These are phyloP conservation scores for Colletotrichum paranaense DNA, from an alignment of 2,329 filamentous ascomycete species.

Conservation along the genomic window DNA sequence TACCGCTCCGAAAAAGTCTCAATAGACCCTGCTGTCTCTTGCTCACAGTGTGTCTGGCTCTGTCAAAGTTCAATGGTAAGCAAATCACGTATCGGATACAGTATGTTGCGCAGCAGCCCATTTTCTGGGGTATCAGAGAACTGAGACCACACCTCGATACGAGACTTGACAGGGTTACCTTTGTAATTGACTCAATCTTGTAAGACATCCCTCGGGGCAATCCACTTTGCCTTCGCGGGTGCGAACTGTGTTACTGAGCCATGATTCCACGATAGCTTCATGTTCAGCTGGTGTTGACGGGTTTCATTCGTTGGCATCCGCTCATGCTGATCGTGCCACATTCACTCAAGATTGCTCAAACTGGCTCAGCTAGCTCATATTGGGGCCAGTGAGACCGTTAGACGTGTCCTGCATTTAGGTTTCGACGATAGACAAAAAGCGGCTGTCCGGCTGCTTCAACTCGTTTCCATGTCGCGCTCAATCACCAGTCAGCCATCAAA, in stretches of 20 bases:
- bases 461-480: not conserved
- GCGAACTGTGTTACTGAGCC: not conserved
- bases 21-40: not conserved
- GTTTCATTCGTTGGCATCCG: not conserved
- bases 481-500: not conserved
- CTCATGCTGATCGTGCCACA: not conserved
- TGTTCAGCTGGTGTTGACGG: not conserved
- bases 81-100: not conserved
- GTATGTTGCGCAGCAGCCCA: not conserved
- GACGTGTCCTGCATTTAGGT: not conserved
- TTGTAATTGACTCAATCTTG: not conserved
- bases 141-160: not conserved
- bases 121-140: not conserved
- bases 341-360: not conserved
- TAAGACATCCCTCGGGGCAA: not conserved
- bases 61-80: not conserved
- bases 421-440: not conserved
- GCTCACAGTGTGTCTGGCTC: not conserved
- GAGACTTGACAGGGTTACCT: not conserved
- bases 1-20: not conserved
- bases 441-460: rapidly evolving
- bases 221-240: not conserved
- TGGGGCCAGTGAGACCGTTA: not conserved
- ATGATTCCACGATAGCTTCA: not conserved
- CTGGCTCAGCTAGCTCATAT: too few species aligned